Evolutionary conservation across 306 rosid genomes (phyloP).

Genomic region (Pterocarpus macrocarpus): DNA sequence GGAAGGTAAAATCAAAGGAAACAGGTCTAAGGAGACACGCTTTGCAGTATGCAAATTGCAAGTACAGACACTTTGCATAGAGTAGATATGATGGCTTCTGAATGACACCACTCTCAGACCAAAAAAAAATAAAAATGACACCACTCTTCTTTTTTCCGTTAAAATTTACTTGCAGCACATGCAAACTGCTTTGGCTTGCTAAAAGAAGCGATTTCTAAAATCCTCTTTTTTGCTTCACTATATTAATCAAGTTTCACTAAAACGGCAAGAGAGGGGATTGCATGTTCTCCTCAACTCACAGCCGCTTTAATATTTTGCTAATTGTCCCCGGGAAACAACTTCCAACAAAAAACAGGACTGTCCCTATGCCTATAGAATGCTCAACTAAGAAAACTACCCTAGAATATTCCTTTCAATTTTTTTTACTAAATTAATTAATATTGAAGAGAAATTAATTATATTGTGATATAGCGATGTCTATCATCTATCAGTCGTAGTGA

Average conservation of each 20-base stretch:
- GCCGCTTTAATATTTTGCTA: slow-evolving; percentile 49
- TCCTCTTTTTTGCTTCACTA: slow-evolving; percentile 39
- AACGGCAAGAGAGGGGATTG: slow-evolving; percentile 31
- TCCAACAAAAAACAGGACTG: slow-evolving; percentile 44
- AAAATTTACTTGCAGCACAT: slow-evolving; percentile 58
- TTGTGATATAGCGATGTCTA: too few relatives aligned
- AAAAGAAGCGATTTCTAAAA: slow-evolving; percentile 48
- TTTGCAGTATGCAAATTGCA: too few relatives aligned
- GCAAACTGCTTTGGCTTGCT: slow-evolving; percentile 59
- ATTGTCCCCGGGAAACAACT: slow-evolving; percentile 44
- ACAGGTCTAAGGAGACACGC: too few relatives aligned
- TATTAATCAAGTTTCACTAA: slow-evolving; percentile 38
- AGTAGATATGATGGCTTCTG: too few relatives aligned
- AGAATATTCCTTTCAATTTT: slow-evolving; percentile 47
- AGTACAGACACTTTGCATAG: too few relatives aligned
- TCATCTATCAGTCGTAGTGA: too few relatives aligned
- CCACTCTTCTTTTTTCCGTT: too few relatives aligned
- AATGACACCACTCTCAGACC: too few relatives aligned
- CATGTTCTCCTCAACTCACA: slow-evolving; percentile 73
- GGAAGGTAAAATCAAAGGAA: background rate
- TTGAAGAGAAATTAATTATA: too few relatives aligned
- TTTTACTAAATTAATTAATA: background rate
- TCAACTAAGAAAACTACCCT: slow-evolving; percentile 62
- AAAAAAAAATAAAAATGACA: too few relatives aligned
- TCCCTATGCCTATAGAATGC: slow-evolving; percentile 46